A percentile compares a stretch with the other conserved stretches of the same genome.
Evolutionary conservation across 2,329 filamentous ascomycete genomes (phyloP).

Genomic region (Epichloe aotearoae): DNA sequence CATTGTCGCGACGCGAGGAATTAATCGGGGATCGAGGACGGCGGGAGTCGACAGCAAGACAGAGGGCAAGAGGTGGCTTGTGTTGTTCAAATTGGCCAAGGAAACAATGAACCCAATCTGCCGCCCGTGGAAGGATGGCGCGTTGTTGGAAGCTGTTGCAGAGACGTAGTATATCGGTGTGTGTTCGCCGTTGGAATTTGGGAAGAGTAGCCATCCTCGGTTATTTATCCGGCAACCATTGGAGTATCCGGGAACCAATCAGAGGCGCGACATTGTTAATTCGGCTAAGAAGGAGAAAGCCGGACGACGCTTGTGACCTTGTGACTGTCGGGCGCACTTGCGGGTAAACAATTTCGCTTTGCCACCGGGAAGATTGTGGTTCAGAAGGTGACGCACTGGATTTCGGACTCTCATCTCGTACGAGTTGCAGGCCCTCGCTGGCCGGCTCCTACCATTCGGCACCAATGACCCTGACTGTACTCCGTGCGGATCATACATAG

Average conservation of each 20-base stretch:
- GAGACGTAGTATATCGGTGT: background rate
- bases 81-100: background rate
- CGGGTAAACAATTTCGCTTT: slow-evolving; percentile 1
- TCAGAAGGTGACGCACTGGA: background rate
- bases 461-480: no score
- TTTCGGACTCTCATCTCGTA: background rate
- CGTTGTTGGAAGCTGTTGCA: slow-evolving; percentile 1
- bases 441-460: no score
- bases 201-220: slow-evolving; percentile 8
- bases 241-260: slow-evolving; percentile 7
- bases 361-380: background rate
- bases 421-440: no score
- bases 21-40: background rate
- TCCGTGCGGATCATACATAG: no score
- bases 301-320: slow-evolving; percentile 8
- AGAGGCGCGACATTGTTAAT: slow-evolving; percentile 15
- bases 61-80: background rate
- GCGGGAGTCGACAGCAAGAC: background rate
- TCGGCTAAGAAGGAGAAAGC: slow-evolving; percentile 17
- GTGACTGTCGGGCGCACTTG: background rate
- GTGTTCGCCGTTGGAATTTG: slow-evolving; percentile 4
- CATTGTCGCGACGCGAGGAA: slow-evolving; percentile 28
- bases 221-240: slow-evolving; percentile 6
- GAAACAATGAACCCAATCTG: background rate
- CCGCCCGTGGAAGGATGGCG: background rate